These are phyloP conservation scores for Blakeslea trispora DNA, from an alignment of 371 early-diverging fungal genomes.

Conservation along the genomic window DNA sequence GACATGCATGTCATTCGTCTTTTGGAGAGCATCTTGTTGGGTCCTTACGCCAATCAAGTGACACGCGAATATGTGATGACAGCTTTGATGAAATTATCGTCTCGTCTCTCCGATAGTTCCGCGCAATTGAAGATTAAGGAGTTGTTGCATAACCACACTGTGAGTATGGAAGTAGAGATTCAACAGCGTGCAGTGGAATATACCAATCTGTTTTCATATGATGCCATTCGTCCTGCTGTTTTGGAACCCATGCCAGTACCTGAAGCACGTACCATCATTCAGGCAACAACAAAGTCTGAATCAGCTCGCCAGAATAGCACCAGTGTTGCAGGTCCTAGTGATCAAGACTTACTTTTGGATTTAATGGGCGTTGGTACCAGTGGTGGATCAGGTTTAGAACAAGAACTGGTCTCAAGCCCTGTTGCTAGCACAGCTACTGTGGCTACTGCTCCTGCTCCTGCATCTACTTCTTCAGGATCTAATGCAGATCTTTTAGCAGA, in stretches of 20 bases:
- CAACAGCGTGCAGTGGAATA: constrained; percentile 95
- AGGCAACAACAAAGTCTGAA: constrained; percentile 24
- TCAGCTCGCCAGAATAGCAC: constrained; percentile 30
- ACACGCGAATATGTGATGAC: constrained; percentile 86
- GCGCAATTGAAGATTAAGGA: constrained; percentile 53
- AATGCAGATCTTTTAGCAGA: no score
- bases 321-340: constrained; percentile 49
- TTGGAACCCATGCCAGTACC: constrained; percentile 95
- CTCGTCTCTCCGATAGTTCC: constrained; percentile 66
- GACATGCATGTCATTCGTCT: constrained; percentile 76
- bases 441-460: constrained; percentile 31
- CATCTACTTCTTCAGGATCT: constrained; percentile 24
- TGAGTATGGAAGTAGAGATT: constrained; percentile 85
- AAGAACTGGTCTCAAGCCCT: constrained; percentile 30
- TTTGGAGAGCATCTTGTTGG: constrained; percentile 72
- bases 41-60: constrained; percentile 77
- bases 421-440: constrained; percentile 23
- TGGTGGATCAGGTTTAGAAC: constrained; percentile 6
- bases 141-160: constrained; percentile 62
- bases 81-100: constrained; percentile 86
- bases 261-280: constrained; percentile 58
- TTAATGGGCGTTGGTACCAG: constrained; percentile 78
- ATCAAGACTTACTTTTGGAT: constrained; percentile 72
- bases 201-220: constrained; percentile 75
- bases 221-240: constrained; percentile 78